These are phyloP conservation scores for Daldinia decipiens DNA, from an alignment of 495 filamentous ascomycete genomes.

Conservation along the genomic window DNA sequence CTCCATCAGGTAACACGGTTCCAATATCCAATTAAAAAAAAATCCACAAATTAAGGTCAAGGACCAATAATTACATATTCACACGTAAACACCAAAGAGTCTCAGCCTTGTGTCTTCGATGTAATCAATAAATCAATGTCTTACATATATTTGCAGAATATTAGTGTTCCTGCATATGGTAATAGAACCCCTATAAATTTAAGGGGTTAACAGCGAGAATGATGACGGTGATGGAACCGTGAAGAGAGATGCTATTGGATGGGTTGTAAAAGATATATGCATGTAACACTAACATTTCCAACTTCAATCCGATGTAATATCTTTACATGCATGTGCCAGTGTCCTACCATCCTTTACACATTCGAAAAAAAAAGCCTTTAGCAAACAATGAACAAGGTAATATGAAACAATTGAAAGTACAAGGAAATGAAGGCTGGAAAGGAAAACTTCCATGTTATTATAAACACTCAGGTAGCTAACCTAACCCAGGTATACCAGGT, in stretches of 20 bases:
- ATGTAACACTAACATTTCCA: conserved; percentile 19
- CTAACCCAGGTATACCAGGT: conserved; percentile 20
- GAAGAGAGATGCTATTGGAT: conserved; percentile 29
- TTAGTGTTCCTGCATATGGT: conserved; percentile 25
- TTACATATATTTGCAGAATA: conserved; percentile 39
- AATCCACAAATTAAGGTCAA: background rate
- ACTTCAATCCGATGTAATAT: conserved; percentile 16
- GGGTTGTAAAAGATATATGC: background rate
- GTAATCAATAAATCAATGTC: conserved; percentile 34
- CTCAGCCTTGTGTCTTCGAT: conserved; percentile 24
- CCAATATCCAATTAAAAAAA: background rate
- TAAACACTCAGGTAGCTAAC: background rate
- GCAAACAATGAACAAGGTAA: background rate
- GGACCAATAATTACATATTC: background rate
- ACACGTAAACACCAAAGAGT: conserved; percentile 12
- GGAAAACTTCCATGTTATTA: background rate
- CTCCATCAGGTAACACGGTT: background rate
- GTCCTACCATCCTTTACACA: conserved; percentile 1
- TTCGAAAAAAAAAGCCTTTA: background rate
- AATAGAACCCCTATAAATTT: conserved; percentile 23
- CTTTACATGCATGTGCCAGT: conserved; percentile 7
- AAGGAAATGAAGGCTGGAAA: background rate
- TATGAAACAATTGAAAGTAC: background rate
- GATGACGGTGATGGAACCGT: conserved; percentile 22
- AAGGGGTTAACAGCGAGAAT: conserved; percentile 22